A percentile compares a stretch with the other conserved stretches of the same genome.
These are phyloP conservation scores for Drechslerella stenobrocha DNA, from an alignment of 2,329 filamentous ascomycete genomes.

Conservation along the genomic window DNA sequence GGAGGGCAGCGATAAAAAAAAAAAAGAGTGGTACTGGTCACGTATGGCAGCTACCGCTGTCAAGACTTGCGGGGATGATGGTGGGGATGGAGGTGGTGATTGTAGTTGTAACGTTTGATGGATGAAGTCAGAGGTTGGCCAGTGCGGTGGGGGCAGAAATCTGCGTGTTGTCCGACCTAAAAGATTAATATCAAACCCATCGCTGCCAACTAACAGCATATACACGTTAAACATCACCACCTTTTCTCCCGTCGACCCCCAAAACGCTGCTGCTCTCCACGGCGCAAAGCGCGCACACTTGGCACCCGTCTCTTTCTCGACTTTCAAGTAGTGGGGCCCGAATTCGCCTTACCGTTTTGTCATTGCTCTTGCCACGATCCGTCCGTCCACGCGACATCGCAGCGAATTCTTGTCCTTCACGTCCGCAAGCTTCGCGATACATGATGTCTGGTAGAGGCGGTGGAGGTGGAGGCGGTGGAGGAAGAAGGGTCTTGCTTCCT, in stretches of 20 bases:
- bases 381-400: slow-evolving; percentile 1
- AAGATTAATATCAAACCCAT: slow-evolving; percentile 4
- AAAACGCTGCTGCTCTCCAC: neutral
- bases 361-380: neutral
- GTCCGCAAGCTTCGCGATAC: neutral
- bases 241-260: neutral
- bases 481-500: slow-evolving; percentile 70
- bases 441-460: slow-evolving; percentile 46
- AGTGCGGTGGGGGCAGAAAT: slow-evolving; percentile 11
- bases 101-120: slow-evolving; percentile 9
- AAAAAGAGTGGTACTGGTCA: neutral
- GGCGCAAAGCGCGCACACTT: neutral
- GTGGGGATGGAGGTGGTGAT: slow-evolving; percentile 3
- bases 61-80: slow-evolving; percentile 5
- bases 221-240: neutral
- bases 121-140: slow-evolving; percentile 48
- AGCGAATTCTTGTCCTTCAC: neutral
- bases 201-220: neutral
- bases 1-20: neutral
- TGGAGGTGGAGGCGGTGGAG: slow-evolving; percentile 61
- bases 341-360: neutral
- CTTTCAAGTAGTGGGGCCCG: neutral
- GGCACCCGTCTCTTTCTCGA: neutral
- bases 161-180: slow-evolving; percentile 9
- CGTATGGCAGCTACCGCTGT: neutral